These are phyloP conservation scores for Saprolegnia diclina DNA, from an alignment of 352 stramenopile species.

Conservation along the genomic window DNA sequence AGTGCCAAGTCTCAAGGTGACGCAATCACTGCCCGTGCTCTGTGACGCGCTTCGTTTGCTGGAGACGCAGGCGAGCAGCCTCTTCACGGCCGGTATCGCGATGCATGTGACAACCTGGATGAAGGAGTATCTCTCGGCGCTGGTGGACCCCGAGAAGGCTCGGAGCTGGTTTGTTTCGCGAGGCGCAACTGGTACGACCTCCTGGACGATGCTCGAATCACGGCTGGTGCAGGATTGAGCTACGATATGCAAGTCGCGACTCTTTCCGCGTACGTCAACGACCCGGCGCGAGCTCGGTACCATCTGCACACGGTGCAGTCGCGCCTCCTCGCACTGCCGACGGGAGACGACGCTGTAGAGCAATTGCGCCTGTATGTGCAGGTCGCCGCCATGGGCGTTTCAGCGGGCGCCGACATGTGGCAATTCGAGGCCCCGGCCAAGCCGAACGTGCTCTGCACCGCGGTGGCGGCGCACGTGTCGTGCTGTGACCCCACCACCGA, in stretches of 20 bases:
- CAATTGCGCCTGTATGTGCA: background rate
- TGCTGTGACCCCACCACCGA: background rate
- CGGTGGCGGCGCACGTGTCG: background rate
- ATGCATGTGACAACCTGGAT: conserved; percentile 32
- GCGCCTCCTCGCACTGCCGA: background rate
- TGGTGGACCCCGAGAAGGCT: conserved; percentile 29
- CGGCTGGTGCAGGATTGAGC: conserved; percentile 30
- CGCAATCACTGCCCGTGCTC: conserved; percentile 33
- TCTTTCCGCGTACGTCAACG: conserved; percentile 43
- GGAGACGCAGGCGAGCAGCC: background rate
- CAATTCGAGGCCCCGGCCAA: background rate
- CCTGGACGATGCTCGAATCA: background rate
- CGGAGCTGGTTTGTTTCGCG: conserved; percentile 29
- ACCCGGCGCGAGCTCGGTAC: conserved; percentile 35
- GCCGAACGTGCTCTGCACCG: background rate
- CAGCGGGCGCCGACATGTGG: conserved; percentile 18
- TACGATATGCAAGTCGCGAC: conserved; percentile 46
- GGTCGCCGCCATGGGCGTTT: background rate
- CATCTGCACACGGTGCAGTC: conserved; percentile 44
- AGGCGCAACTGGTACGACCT: background rate
- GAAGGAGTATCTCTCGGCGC: conserved; percentile 29
- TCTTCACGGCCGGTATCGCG: conserved; percentile 16
- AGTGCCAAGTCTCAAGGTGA: conserved; percentile 14
- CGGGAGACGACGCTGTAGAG: background rate
- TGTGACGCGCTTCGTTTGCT: conserved; percentile 41